A percentile compares a stretch with the other conserved stretches of the same genome.
Conservation (phyloP, 192 early-diverging fungal genomes). For the Rhizophagus sp. region DNA sequence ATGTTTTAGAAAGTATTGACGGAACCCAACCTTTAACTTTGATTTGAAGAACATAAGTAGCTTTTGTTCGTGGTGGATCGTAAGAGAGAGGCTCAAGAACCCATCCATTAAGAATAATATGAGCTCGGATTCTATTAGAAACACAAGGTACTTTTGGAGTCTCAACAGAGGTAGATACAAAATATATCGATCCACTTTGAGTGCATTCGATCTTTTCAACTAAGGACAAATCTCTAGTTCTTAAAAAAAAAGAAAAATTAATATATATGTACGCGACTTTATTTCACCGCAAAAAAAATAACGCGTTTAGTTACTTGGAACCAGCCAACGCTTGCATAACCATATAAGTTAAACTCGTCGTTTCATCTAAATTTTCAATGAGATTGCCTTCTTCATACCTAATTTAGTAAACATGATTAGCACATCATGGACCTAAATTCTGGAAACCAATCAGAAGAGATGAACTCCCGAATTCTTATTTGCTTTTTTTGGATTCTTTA, state of each 20-base stretch:
- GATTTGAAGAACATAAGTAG: constrained; percentile 57
- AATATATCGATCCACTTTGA: constrained; percentile 49
- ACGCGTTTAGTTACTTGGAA: constrained; percentile 38
- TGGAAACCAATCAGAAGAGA: neutral
- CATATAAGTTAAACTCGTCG: constrained; percentile 47
- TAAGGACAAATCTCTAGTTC: constrained; percentile 40
- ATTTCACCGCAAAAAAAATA: neutral
- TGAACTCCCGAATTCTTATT: too few species aligned
- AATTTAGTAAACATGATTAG: neutral
- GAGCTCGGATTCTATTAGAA: constrained; percentile 44
- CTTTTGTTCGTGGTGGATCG: constrained; percentile 52
- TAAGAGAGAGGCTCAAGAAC: constrained; percentile 52
- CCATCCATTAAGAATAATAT: constrained; percentile 58
- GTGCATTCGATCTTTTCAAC: constrained; percentile 51
- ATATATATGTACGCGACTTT: neutral
- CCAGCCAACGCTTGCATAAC: constrained; percentile 41
- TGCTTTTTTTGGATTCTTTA: too few species aligned
- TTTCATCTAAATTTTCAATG: constrained; percentile 42
- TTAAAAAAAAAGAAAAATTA: neutral
- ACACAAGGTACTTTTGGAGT: constrained; percentile 46
- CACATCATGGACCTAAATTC: too few species aligned
- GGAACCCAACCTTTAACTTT: constrained; percentile 54
- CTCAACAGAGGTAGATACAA: constrained; percentile 51
- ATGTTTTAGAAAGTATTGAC: constrained; percentile 50
- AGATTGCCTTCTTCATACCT: constrained; percentile 46